These are phyloP conservation scores for Oropetium thomaeum DNA, from an alignment of 176 grass and related monocot species.

Conservation along the genomic window DNA sequence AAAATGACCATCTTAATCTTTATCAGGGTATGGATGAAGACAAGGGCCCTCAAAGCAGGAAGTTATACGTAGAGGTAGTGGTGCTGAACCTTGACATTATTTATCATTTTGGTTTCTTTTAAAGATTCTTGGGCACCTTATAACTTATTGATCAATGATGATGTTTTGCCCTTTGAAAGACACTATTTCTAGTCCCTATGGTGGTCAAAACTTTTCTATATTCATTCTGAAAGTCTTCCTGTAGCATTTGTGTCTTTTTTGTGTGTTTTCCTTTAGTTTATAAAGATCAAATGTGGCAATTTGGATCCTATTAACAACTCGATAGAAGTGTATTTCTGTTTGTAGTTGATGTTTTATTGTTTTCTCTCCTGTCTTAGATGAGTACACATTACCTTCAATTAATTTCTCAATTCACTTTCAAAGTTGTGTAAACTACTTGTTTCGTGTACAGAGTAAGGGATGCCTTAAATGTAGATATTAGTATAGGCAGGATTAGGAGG, in stretches of 20 bases:
- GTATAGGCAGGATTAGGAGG: background rate
- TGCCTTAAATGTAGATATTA: background rate
- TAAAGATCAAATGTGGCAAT: background rate
- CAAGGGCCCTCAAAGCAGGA: constrained; percentile 96
- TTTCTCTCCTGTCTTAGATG: constrained; percentile 10
- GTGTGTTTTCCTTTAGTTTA: background rate
- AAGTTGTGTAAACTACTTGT: constrained; percentile 1
- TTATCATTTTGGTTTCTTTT: background rate
- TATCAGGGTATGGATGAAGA: constrained; percentile 98
- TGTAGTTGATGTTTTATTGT: background rate
- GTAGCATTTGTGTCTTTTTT: background rate
- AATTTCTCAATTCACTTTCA: background rate
- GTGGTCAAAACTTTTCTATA: background rate
- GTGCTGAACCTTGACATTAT: background rate
- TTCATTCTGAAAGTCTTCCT: background rate
- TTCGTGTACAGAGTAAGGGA: background rate
- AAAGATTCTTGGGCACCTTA: background rate
- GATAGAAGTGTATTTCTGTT: background rate
- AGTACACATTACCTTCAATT: background rate
- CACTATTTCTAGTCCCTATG: background rate
- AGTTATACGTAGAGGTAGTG: constrained; percentile 93
- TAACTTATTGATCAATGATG: too few species aligned
- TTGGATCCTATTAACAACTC: background rate
- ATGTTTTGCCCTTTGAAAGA: too few species aligned
- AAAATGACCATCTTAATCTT: constrained; percentile 13